phyloP scores from a whole-genome alignment of 2,329 filamentous ascomycete genomes.

The Pseudogymnoascus sp. region DNA sequence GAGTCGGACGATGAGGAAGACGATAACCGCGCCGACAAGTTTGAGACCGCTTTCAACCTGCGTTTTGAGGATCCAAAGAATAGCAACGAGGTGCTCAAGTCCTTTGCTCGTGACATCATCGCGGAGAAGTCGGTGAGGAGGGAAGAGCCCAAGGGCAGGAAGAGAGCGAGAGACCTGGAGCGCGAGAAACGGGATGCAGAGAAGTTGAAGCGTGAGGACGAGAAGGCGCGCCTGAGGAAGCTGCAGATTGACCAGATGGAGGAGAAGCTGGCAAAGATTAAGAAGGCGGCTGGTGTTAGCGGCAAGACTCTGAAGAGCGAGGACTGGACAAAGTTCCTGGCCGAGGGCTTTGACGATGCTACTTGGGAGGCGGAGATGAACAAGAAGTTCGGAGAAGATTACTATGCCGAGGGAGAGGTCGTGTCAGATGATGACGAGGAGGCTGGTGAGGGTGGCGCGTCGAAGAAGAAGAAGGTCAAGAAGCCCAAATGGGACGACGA shows the following conservation, averaged over 20 bases:
- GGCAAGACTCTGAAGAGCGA: slow-evolving; percentile 62
- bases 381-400: slow-evolving; percentile 78
- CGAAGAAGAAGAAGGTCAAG: slow-evolving; percentile 50
- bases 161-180: slow-evolving; percentile 71
- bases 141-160: slow-evolving; percentile 69
- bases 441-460: slow-evolving; percentile 42
- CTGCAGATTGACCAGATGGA: slow-evolving; percentile 88
- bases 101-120: slow-evolving; percentile 81
- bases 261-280: slow-evolving; percentile 78
- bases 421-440: slow-evolving; percentile 55
- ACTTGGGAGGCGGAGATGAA: slow-evolving; percentile 89
- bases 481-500: slow-evolving; percentile 95
- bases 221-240: slow-evolving; percentile 75
- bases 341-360: slow-evolving; percentile 81
- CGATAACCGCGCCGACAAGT: slow-evolving; percentile 69
- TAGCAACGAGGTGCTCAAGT: slow-evolving; percentile 78
- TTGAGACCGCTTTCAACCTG: slow-evolving; percentile 90
- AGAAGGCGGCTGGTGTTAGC: slow-evolving; percentile 73
- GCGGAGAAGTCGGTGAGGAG: slow-evolving; percentile 76
- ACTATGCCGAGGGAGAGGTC: slow-evolving; percentile 66
- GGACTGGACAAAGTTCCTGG: slow-evolving; percentile 76
- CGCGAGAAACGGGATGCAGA: slow-evolving; percentile 69
- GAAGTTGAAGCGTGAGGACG: slow-evolving; percentile 66
- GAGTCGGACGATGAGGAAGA: slow-evolving; percentile 79
- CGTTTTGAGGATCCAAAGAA: slow-evolving; percentile 88